Percentiles rank a stretch among this genome's conserved stretches.
These are phyloP conservation scores for Codiaeum variegatum DNA, from an alignment of 441 rosid genomes.

Conservation along the genomic window DNA sequence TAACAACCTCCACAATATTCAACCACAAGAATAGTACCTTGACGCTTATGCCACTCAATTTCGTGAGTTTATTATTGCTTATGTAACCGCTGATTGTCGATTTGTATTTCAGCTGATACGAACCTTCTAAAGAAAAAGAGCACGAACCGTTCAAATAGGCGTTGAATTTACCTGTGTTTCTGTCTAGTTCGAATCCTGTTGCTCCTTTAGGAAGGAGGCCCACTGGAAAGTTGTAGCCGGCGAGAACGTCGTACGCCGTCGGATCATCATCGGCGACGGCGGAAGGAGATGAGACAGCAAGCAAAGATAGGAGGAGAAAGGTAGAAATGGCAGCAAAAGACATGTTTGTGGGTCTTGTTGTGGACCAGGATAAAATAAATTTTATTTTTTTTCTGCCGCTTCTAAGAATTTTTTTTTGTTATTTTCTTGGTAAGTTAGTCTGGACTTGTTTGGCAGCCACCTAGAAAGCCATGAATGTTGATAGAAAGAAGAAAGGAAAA, in stretches of 20 bases:
- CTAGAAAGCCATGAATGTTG: neutral
- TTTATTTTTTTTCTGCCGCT: neutral
- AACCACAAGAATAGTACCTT: conserved; percentile 78
- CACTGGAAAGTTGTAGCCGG: conserved; percentile 58
- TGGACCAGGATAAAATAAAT: neutral
- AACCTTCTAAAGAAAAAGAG: conserved; percentile 69
- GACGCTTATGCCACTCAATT: conserved; percentile 67
- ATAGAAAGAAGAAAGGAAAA: neutral
- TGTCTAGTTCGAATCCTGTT: conserved; percentile 53
- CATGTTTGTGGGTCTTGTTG: neutral
- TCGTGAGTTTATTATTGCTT: conserved; percentile 44
- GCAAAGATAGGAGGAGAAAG: conserved; percentile 19
- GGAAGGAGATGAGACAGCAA: conserved; percentile 13
- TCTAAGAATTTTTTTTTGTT: neutral
- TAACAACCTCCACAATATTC: conserved; percentile 69
- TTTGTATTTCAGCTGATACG: conserved; percentile 70
- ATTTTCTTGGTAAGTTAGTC: neutral
- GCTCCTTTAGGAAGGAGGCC: conserved; percentile 77
- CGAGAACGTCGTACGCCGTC: conserved; percentile 56
- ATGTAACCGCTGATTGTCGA: conserved; percentile 61
- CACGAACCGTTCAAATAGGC: conserved; percentile 61
- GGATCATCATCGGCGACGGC: conserved; percentile 24
- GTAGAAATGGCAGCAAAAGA: conserved; percentile 2
- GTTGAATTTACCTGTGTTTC: conserved; percentile 48
- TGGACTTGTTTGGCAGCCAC: neutral